Percentiles rank a stretch among this genome's conserved stretches.
phyloP scores from a whole-genome alignment of 2,329 filamentous ascomycete genomes.

The Aulographum hederae region DNA sequence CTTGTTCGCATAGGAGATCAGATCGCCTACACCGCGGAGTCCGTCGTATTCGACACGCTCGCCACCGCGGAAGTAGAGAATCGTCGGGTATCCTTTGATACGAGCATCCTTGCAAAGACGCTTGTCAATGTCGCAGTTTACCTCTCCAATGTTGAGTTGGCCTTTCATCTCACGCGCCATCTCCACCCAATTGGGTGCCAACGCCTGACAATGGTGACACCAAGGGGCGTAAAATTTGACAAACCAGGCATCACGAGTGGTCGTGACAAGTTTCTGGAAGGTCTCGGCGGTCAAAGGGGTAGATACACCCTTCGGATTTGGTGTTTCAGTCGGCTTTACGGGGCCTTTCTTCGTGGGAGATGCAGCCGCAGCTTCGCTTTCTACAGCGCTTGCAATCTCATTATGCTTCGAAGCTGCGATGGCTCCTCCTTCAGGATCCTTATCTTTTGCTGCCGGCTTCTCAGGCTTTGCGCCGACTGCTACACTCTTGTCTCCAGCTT shows the following conservation, averaged over 20 bases:
- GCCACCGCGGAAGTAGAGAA: slow-evolving; percentile 80
- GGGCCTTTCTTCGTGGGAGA: slow-evolving; percentile 18
- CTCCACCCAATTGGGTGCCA: slow-evolving; percentile 79
- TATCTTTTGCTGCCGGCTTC: slow-evolving; percentile 18
- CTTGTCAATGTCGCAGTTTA: slow-evolving; percentile 78
- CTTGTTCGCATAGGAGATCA: slow-evolving; percentile 72
- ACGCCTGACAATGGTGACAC: slow-evolving; percentile 88
- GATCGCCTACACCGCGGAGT: slow-evolving; percentile 77
- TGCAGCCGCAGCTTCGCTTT: slow-evolving; percentile 9
- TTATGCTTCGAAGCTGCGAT: slow-evolving; percentile 12
- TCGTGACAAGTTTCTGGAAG: slow-evolving; percentile 73
- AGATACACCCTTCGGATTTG: slow-evolving; percentile 60
- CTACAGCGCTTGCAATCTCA: slow-evolving; percentile 8
- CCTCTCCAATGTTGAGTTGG: slow-evolving; percentile 79
- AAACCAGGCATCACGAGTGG: slow-evolving; percentile 85
- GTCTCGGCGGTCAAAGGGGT: slow-evolving; percentile 61
- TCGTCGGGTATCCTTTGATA: slow-evolving; percentile 66
- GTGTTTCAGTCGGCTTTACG: slow-evolving; percentile 19
- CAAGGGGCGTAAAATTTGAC: slow-evolving; percentile 98
- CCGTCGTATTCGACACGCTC: slow-evolving; percentile 89
- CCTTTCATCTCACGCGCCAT: slow-evolving; percentile 84
- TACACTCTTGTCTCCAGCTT: slow-evolving; percentile 42
- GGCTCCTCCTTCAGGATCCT: slow-evolving; percentile 14
- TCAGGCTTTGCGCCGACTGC: slow-evolving; percentile 19
- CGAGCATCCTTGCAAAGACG: slow-evolving; percentile 84